Percentiles rank a stretch among this genome's conserved stretches.
Conservation (phyloP, 208 protist genomes). For the Tritrichomonas musculus region DNA sequence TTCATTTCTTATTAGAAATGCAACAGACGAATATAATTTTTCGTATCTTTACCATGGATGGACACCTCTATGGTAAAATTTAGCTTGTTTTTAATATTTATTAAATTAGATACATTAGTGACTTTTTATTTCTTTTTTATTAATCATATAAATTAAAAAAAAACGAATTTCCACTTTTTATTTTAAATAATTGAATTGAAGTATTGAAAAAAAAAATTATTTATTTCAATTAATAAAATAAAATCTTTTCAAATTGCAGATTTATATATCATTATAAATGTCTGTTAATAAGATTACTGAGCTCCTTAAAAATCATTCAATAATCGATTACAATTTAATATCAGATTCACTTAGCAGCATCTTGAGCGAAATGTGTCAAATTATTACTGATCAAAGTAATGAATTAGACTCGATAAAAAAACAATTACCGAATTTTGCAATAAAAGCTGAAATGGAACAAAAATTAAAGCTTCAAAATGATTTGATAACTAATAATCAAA, state of each 20-base stretch:
- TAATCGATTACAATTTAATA: background rate
- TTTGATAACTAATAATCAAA: background rate
- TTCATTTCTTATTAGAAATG: background rate
- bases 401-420: background rate
- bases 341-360: background rate
- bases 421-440: background rate
- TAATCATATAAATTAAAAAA: no score
- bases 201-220: no score
- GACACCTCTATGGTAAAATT: slow-evolving; percentile 24
- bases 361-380: background rate
- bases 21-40: background rate
- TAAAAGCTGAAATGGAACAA: background rate
- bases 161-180: no score
- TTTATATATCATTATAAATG: no score
- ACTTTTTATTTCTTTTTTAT: no score
- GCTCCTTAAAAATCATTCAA: background rate
- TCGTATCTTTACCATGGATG: background rate
- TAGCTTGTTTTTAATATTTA: no score
- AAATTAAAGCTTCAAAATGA: background rate
- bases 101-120: no score
- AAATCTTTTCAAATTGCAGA: no score
- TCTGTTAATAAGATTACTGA: background rate
- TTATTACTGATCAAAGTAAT: background rate
- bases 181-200: no score
- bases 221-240: no score